A percentile compares a stretch with the other conserved stretches of the same genome.
Evolutionary conservation across 2,329 filamentous ascomycete species (phyloP).

Genomic region (Penicillium sp.): DNA sequence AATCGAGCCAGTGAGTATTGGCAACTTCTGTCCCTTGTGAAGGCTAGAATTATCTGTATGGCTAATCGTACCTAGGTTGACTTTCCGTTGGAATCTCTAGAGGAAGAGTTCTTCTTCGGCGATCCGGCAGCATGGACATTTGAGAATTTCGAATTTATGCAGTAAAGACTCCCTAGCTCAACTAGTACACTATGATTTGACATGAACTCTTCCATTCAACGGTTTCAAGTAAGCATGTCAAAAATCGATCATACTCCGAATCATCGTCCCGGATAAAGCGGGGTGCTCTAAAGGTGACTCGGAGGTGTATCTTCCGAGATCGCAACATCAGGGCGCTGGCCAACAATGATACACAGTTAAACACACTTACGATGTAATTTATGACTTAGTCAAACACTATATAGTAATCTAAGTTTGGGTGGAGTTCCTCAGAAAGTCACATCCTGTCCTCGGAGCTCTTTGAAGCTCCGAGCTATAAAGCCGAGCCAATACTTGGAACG

Average conservation of each 20-base stretch:
- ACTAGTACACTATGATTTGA: too few species aligned
- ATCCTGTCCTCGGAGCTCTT: not conserved
- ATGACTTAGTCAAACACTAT: too few species aligned
- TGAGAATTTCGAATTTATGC: conserved; percentile 11
- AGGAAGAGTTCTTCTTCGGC: conserved; percentile 24
- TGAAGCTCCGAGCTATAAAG: not conserved
- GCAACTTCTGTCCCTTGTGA: too few species aligned
- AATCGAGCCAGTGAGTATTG: not conserved
- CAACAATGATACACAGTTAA: too few species aligned
- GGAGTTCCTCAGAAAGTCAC: not conserved
- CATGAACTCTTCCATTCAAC: too few species aligned
- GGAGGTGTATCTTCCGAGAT: not conserved
- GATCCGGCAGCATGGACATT: conserved; percentile 27
- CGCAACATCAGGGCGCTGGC: not conserved
- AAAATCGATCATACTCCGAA: too few species aligned
- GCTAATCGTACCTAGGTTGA: not conserved
- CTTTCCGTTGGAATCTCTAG: conserved; percentile 8
- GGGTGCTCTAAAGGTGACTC: not conserved
- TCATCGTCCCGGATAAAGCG: too few species aligned
- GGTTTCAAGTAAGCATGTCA: too few species aligned
- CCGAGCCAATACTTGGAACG: not conserved
- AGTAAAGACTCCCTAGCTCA: too few species aligned
- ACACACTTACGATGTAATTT: too few species aligned
- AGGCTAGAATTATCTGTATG: too few species aligned
- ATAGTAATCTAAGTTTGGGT: not conserved